phyloP scores from a whole-genome alignment of 768 basidiomycete genomes.

The Leccinellum luteum region DNA sequence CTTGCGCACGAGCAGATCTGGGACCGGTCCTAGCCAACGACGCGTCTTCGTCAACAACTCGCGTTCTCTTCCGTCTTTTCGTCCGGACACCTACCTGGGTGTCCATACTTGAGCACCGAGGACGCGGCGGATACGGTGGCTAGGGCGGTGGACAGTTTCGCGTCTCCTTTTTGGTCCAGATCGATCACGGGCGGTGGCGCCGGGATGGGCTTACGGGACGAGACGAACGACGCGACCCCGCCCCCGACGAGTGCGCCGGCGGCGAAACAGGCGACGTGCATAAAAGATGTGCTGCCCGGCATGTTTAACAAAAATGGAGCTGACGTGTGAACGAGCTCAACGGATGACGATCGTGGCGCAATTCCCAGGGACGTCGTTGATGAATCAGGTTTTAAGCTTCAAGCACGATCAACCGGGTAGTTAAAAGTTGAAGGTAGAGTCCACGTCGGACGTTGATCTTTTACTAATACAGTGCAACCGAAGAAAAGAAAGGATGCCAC shows the following conservation, averaged over 20 bases:
- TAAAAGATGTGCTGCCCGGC: constrained; percentile 41
- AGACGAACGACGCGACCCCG: constrained; percentile 55
- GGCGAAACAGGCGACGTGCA: constrained; percentile 75
- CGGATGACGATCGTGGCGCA: neutral
- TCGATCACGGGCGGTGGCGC: constrained; percentile 41
- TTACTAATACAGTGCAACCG: too few relatives aligned
- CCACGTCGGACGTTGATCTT: too few relatives aligned
- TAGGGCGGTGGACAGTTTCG: constrained; percentile 36
- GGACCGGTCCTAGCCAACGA: constrained; percentile 63
- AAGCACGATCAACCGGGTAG: too few relatives aligned
- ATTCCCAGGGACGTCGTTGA: neutral
- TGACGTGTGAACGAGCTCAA: neutral
- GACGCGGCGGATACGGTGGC: constrained; percentile 12
- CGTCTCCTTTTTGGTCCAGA: constrained; percentile 42
- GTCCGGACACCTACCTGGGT: constrained; percentile 19
- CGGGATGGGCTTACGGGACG: constrained; percentile 30
- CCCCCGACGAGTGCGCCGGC: constrained; percentile 82
- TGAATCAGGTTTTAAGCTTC: too few relatives aligned
- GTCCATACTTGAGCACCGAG: constrained; percentile 50
- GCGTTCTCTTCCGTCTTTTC: too few relatives aligned
- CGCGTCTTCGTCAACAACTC: constrained; percentile 3
- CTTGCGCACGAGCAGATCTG: constrained; percentile 73
- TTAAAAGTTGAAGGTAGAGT: too few relatives aligned
- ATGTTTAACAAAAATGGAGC: constrained; percentile 22
- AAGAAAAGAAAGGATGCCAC: too few relatives aligned